A percentile compares a stretch with the other conserved stretches of the same genome.
Conservation (phyloP, 2,329 filamentous ascomycete genomes). For the Botrytis tulipae region DNA sequence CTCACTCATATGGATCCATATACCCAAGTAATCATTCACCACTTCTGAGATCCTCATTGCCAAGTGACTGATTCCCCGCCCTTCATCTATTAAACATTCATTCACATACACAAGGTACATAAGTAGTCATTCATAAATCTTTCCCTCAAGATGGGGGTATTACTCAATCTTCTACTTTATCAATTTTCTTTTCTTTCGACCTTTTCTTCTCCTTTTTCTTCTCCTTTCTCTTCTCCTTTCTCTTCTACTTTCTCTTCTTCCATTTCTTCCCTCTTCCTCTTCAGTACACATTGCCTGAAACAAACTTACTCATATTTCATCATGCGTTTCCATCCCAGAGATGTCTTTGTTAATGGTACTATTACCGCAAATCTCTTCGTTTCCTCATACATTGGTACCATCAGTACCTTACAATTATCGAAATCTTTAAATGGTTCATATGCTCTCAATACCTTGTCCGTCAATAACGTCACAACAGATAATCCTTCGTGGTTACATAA, state of each 20-base stretch:
- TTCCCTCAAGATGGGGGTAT: not conserved
- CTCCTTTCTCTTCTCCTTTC: not conserved
- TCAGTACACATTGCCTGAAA: not conserved
- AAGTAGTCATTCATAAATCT: not conserved
- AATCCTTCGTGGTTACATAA: slow-evolving; percentile 34
- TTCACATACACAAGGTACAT: not conserved
- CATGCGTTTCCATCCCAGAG: slow-evolving; percentile 28
- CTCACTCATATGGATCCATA: no score
- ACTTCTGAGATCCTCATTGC: not conserved
- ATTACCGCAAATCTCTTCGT: slow-evolving; percentile 39
- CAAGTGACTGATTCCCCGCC: not conserved
- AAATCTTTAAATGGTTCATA: slow-evolving; percentile 30
- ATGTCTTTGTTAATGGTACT: slow-evolving; percentile 25
- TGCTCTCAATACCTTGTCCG: slow-evolving; percentile 25
- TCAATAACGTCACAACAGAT: slow-evolving; percentile 30
- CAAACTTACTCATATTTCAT: slow-evolving; percentile 11
- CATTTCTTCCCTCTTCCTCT: not conserved
- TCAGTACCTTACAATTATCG: slow-evolving; percentile 39
- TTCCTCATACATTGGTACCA: slow-evolving; percentile 41
- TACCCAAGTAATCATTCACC: not conserved
- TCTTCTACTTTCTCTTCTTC: not conserved
- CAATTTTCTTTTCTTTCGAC: slow-evolving; percentile 2
- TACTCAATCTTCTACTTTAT: not conserved
- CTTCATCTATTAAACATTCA: slow-evolving; percentile 4
- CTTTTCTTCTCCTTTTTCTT: no score